Evolutionary conservation across 2,329 filamentous ascomycete genomes (phyloP), one percentile per base, ranked within the genome.

Genomic region (Didymella pinodella): DNA sequence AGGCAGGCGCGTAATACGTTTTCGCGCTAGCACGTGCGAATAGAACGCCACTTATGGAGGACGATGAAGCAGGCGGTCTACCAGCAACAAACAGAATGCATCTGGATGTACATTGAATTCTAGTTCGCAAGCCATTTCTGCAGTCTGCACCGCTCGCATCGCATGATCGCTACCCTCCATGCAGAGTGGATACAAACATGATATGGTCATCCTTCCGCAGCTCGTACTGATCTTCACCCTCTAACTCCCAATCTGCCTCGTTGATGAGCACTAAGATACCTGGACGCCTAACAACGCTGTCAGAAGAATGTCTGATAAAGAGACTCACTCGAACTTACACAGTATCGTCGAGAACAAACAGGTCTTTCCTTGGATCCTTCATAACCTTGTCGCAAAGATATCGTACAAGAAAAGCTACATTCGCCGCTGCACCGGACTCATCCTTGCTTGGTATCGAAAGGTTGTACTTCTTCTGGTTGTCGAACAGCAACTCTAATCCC

Each of bases 211-310:
- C 86, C 62, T 83, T 79, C 78, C 94, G 88, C 57, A 99, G 80
- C 78, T 93, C 89, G 75, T 98, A 98, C 65, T 88, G 85, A 74
- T 95, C 93, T 79, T 98, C 94, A 18, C 93, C 95, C 79, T 98
- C 95, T 12, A 99, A 86, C 78, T 98, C 95, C 95, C 95, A 99
- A 77, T 99, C 95, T 26, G 93, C 92, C 70, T 99, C 95, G 75
- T 99, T 99, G 77, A 99, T 96, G 57, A 99, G 84, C 28, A 97
- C 94, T 43, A 99, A 86, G 76, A 99, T 97, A 2, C 95, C 95
- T 5, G 95, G 95, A 52, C 95, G 93, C 61, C 94, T 98, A 56
- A 26, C n/a, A 18, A 50, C 1, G 11, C 67, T 61, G 65, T 70
- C 51, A 74, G 69, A 41, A 47, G 58, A 51, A 11, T 6, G 26